These are phyloP conservation scores for Penicillium maclennaniae DNA, from an alignment of 495 filamentous ascomycete genomes.

Conservation along the genomic window DNA sequence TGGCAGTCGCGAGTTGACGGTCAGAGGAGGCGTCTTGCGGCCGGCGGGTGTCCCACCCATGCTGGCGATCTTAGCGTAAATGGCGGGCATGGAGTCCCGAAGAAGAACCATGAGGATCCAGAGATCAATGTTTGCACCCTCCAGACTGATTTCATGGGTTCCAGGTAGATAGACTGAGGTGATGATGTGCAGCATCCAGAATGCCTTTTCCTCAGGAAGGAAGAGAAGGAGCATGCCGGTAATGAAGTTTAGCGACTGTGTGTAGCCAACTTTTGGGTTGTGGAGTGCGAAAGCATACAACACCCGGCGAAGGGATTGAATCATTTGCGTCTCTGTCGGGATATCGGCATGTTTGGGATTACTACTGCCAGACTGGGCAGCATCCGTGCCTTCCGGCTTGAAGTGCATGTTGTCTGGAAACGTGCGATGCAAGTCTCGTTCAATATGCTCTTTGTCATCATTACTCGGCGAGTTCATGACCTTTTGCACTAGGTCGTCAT, in stretches of 20 bases:
- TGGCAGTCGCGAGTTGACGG: conserved; percentile 62
- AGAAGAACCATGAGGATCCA: conserved; percentile 86
- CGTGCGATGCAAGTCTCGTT: conserved; percentile 89
- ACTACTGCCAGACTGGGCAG: conserved; percentile 25
- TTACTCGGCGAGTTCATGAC: conserved; percentile 60
- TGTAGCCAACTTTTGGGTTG: conserved; percentile 88
- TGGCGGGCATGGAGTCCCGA: conserved; percentile 74
- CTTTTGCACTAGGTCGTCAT: conserved; percentile 61
- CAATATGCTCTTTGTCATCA: conserved; percentile 83
- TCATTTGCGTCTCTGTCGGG: conserved; percentile 66
- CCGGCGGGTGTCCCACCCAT: conserved; percentile 56
- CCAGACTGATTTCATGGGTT: conserved; percentile 87
- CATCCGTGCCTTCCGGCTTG: conserved; percentile 59
- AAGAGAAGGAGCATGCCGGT: conserved; percentile 95
- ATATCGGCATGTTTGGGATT: conserved; percentile 31
- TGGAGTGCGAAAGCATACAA: conserved; percentile 86
- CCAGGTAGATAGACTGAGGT: conserved; percentile 84
- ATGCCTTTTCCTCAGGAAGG: conserved; percentile 84
- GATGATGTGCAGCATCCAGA: conserved; percentile 92
- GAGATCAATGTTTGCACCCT: conserved; percentile 91
- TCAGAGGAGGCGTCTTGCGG: conserved; percentile 38
- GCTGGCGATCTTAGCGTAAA: conserved; percentile 86
- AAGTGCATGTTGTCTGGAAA: conserved; percentile 95
- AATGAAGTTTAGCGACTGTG: conserved; percentile 94
- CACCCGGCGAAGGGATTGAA: conserved; percentile 76